Base-by-base conservation (phyloP, 2,329 filamentous ascomycete genomes). In the Claviceps paspali region DNA sequence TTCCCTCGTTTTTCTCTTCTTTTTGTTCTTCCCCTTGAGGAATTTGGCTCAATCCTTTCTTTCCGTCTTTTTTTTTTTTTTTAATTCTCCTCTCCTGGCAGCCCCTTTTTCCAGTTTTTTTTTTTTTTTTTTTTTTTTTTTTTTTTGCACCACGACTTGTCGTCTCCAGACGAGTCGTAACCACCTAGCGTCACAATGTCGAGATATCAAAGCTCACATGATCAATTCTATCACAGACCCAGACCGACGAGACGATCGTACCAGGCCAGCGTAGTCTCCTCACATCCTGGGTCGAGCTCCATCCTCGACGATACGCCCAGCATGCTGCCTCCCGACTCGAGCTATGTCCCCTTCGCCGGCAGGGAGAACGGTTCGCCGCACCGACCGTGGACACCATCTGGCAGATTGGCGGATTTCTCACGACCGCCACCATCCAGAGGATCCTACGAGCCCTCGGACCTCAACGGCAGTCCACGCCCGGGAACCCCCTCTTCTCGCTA, bases 401-500 rank as follows among this genome's bases (percentile, higher is more conserved):
- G 63, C 41, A 51, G 56, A 33, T 52, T 56, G 37, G 63, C 62
- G 1, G 82, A 87, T 42, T 84, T 82, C 57, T 58, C 70, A 21
- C 71, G 82, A 36, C 81, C 82, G 7, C 79, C 84, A 3, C 73
- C 82, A 1, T 73, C 77, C 1, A 76, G 67, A 45, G 64, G 79
- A 18, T 69, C 76, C 4, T 96, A 91, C 57, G 91, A 96, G 57
- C 84, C 86, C 0, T 70, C 79, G 17, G 87, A 95, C 48, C 61
- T 96, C 41, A 88, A 96, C 51, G 91, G 91, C 34, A 87, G 76
- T 43, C 87, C 91, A 6, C 67, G 91, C 41, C 88, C 91, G 2
- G 88, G 88, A 5, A 95, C 88, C 0, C 86, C 88, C 2, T 86
- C 86, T 1, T 88, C 85, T 2, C 72, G 77, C 54, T 95, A 96